Conservation (phyloP, 176 grass and related monocot species). For the Chloris gayana region DNA sequence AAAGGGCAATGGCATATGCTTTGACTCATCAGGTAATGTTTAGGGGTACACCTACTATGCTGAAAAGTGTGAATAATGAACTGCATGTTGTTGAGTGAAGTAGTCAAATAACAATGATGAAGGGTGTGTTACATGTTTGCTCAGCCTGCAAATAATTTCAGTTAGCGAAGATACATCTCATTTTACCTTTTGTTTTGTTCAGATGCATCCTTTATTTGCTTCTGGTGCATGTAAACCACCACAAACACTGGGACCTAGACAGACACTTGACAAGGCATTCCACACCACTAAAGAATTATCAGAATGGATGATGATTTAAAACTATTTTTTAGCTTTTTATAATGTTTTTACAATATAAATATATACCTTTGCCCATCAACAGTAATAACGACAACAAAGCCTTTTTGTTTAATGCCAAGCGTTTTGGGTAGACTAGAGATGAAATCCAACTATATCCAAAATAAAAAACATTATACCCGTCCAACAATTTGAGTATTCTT, state of each 20-base stretch:
- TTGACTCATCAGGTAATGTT: conserved; percentile 92
- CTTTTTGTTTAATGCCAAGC: neutral
- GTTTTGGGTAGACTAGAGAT: neutral
- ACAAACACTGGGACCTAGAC: neutral
- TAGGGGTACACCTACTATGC: neutral
- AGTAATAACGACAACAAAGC: neutral
- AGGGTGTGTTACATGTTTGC: conserved; percentile 12
- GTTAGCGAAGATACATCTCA: neutral
- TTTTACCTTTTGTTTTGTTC: conserved; percentile 23
- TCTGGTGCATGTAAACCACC: neutral
- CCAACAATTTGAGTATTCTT: neutral
- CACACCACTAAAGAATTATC: neutral
- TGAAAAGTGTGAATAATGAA: conserved; percentile 13
- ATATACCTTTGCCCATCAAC: neutral
- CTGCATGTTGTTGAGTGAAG: conserved; percentile 21
- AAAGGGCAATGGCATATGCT: conserved; percentile 98
- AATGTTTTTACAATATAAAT: conserved; percentile 21
- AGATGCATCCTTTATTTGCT: conserved; percentile 12
- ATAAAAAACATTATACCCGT: neutral
- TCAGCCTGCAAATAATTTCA: conserved; percentile 9
- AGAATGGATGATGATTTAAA: neutral
- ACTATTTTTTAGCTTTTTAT: neutral
- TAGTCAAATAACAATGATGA: conserved; percentile 14
- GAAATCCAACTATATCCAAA: neutral
- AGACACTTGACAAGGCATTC: neutral